Percentiles rank a stretch among this genome's conserved stretches.
phyloP scores from a whole-genome alignment of 2,329 filamentous ascomycete species.

The Dryadomyces quercus-mongolicae region DNA sequence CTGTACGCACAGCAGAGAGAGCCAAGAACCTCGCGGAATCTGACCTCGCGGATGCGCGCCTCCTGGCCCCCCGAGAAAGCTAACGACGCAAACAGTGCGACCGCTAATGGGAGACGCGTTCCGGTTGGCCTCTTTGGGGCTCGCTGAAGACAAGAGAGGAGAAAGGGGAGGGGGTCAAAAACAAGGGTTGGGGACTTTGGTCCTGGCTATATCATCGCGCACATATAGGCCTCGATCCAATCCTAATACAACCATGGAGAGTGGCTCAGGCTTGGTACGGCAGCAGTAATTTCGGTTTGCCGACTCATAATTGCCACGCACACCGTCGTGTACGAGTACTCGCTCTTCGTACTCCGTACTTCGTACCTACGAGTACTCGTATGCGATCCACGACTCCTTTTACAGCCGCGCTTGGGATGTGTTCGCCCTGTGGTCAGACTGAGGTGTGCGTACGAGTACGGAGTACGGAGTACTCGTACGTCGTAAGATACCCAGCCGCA shows the following conservation, averaged over 20 bases:
- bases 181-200: neutral
- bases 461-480: too few species aligned
- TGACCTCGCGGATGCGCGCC: neutral
- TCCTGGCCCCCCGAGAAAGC: neutral
- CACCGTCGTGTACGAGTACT: neutral
- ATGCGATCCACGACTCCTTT: neutral
- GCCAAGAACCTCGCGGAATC: neutral
- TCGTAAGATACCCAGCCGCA: too few species aligned
- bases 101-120: neutral
- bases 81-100: neutral
- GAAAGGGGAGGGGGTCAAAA: neutral
- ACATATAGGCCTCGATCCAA: conserved; percentile 13
- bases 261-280: neutral
- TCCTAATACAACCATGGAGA: neutral
- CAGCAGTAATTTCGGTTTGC: conserved; percentile 1
- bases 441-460: too few species aligned
- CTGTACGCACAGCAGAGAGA: too few species aligned
- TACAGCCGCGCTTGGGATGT: too few species aligned
- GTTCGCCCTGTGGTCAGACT: too few species aligned
- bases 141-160: neutral
- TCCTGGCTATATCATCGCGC: conserved; percentile 21
- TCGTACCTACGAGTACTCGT: neutral
- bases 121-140: neutral
- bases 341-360: neutral
- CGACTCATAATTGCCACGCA: neutral